Conservation (phyloP, 2,329 filamentous ascomycete genomes). For the Setomelanomma holmii region DNA sequence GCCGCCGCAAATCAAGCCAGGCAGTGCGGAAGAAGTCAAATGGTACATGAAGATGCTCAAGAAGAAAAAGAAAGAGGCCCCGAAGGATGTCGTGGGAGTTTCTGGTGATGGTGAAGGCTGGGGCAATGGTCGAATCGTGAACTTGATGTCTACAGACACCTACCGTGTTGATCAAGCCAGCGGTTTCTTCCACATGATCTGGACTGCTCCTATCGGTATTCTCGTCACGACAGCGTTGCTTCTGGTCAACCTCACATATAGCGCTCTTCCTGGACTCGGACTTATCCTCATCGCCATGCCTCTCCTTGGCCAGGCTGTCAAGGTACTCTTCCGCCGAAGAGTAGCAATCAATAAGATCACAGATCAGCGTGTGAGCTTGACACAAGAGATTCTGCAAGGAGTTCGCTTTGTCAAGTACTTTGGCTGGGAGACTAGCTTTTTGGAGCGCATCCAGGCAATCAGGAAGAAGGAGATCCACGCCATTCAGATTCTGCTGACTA, state of each 20-base stretch:
- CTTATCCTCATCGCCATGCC: conserved; percentile 81
- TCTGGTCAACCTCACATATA: conserved; percentile 86
- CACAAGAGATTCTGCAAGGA: conserved; percentile 88
- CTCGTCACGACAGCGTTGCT: conserved; percentile 81
- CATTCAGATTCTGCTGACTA: conserved; percentile 83
- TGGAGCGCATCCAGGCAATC: conserved; percentile 76
- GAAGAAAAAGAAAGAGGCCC: conserved; percentile 46
- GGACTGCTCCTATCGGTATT: conserved; percentile 83
- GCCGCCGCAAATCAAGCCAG: conserved; percentile 54
- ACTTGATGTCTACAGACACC: conserved; percentile 93
- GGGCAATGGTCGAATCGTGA: conserved; percentile 91
- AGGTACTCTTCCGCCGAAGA: conserved; percentile 76
- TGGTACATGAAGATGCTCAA: conserved; percentile 57
- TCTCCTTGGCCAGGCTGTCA: conserved; percentile 77
- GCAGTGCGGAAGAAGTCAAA: conserved; percentile 59
- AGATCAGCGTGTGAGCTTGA: conserved; percentile 88
- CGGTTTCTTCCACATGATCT: conserved; percentile 88
- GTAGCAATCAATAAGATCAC: conserved; percentile 90
- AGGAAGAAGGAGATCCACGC: conserved; percentile 77
- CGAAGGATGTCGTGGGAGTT: conserved; percentile 58
- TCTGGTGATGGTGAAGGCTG: conserved; percentile 79
- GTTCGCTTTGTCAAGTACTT: conserved; percentile 97
- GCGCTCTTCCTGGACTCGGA: conserved; percentile 85
- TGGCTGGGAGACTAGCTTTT: conserved; percentile 90
- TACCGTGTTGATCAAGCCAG: conserved; percentile 90